Conservation (phyloP, 2,329 filamentous ascomycete genomes). For the Diplodia seriata region DNA sequence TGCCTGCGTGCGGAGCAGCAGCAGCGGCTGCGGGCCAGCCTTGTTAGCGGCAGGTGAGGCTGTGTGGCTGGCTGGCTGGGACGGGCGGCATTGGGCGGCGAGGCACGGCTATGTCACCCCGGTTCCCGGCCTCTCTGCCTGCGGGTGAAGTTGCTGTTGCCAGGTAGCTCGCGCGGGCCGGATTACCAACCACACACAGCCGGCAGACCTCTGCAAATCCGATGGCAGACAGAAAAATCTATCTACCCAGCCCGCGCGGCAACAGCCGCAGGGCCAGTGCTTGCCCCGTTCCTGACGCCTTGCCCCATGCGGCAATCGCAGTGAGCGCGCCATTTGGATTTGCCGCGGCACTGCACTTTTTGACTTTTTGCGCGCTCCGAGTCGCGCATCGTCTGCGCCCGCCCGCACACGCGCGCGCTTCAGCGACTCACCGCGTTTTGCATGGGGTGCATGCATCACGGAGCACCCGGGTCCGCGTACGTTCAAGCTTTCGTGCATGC, state of each 20-base stretch:
- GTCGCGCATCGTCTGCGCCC: background rate
- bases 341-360: conserved; percentile 12
- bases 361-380: background rate
- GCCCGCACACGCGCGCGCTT: conserved; percentile 20
- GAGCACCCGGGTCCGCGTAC: conserved; percentile 7
- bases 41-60: background rate
- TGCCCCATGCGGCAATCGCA: conserved; percentile 9
- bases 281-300: conserved; percentile 26
- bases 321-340: conserved; percentile 16
- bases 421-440: conserved; percentile 18
- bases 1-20: conserved; percentile 14
- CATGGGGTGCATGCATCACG: conserved; percentile 12
- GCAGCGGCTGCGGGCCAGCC: background rate
- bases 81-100: conserved; percentile 6
- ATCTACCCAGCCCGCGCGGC: conserved; percentile 16
- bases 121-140: background rate
- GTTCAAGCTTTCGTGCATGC: conserved; percentile 17
- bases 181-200: background rate
- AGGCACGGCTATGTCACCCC: background rate
- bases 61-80: conserved; percentile 3
- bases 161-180: background rate
- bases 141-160: background rate
- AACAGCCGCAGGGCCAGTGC: conserved; percentile 24
- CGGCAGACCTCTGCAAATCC: background rate
- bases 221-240: conserved; percentile 11